Evolutionary conservation across 148 eudicot genomes (phyloP).

Genomic region (Limonium bicolor): DNA sequence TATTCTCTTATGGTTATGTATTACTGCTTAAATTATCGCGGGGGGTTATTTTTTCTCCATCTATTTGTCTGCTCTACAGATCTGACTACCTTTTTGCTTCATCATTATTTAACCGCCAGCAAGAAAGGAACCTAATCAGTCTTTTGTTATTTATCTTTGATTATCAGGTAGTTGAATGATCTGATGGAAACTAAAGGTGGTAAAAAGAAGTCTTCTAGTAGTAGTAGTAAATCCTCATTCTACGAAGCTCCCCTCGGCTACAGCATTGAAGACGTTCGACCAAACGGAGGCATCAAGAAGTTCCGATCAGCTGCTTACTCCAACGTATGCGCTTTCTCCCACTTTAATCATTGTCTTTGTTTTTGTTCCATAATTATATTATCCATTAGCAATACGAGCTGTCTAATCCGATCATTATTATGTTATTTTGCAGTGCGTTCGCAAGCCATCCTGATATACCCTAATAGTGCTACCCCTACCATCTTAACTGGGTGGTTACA

Average conservation of each 20-base stretch:
- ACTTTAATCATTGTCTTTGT: neutral
- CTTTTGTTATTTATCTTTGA: too few species aligned
- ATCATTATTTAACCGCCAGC: too few species aligned
- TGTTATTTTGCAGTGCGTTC: conserved; percentile 54
- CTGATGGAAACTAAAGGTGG: conserved; percentile 89
- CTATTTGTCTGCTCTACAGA: too few species aligned
- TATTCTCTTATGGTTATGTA: too few species aligned
- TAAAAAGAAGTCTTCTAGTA: conserved; percentile 67
- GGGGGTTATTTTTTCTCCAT: too few species aligned
- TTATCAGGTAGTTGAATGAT: conserved; percentile 69
- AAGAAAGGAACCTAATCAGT: too few species aligned
- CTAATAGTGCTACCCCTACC: conserved; percentile 6
- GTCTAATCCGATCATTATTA: neutral
- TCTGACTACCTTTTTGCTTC: too few species aligned
- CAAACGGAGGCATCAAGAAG: conserved; percentile 46
- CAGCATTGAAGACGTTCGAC: conserved; percentile 65
- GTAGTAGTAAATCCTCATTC: conserved; percentile 36
- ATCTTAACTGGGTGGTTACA: conserved; percentile 21
- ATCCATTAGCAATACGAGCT: neutral
- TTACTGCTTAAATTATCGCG: too few species aligned
- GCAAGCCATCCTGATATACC: conserved; percentile 64
- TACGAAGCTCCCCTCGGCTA: conserved; percentile 37
- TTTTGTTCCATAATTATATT: neutral
- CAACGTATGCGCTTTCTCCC: conserved; percentile 34
- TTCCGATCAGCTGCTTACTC: conserved; percentile 60